phyloP scores from a whole-genome alignment of 805 yeast genomes.

The Lipomyces lipofer region DNA sequence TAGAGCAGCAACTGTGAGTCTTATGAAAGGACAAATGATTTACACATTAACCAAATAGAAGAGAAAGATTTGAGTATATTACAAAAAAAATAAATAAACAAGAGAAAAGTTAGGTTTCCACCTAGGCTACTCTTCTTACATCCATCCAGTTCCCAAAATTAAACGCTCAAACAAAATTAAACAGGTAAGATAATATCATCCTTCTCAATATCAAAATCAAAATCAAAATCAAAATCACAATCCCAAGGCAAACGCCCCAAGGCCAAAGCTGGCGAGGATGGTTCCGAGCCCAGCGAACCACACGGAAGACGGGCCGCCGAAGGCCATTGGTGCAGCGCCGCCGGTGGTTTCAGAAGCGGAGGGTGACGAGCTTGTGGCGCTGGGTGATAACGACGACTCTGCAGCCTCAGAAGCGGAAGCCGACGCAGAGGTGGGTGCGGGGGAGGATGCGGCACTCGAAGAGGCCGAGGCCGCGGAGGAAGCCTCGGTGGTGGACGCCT shows the following conservation, averaged over 20 bases:
- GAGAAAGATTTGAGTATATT: too few species aligned
- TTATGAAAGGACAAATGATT: too few species aligned
- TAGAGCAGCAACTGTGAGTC: too few species aligned
- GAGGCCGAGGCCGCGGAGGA: constrained; percentile 4
- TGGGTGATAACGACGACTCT: neutral
- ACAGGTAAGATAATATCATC: too few species aligned
- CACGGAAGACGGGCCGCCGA: neutral
- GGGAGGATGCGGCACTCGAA: neutral
- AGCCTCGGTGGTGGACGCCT: constrained; percentile 4
- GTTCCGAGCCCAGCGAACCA: constrained; percentile 11
- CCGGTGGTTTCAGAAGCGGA: neutral
- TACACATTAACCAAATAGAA: too few species aligned
- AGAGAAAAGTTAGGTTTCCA: too few species aligned
- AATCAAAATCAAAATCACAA: too few species aligned
- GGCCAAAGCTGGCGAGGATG: constrained; percentile 15
- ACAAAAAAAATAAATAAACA: too few species aligned
- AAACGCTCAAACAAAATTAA: too few species aligned
- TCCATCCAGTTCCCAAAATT: too few species aligned
- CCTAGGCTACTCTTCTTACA: too few species aligned
- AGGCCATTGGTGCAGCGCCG: neutral
- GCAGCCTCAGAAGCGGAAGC: constrained; percentile 6
- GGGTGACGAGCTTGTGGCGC: neutral
- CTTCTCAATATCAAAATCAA: too few species aligned
- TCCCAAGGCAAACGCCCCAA: constrained; percentile 15
- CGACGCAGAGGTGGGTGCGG: constrained; percentile 10